Base-by-base conservation (phyloP, 139 green algal genomes). In the Chlamydomonas schloesseri region DNA sequence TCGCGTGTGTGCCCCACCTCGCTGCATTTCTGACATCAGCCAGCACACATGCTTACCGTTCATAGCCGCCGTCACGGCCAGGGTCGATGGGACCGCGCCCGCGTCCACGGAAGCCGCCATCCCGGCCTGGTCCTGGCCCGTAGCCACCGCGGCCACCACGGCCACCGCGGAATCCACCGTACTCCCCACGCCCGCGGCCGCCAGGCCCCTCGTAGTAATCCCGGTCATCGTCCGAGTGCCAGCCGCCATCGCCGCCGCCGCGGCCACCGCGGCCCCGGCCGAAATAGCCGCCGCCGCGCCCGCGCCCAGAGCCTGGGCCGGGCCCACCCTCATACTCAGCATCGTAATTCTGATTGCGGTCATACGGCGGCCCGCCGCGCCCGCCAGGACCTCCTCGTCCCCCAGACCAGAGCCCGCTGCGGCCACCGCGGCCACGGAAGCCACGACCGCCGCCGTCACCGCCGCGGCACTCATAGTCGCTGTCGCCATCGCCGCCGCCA, bases 51-150 rank as follows among this genome's bases (percentile, higher is more conserved):
- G 3, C 57, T 24, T 26, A 64, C 74, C 74, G 31, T 2, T 81
- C 55, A 34, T 81, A 80, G 73, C 47, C 74, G 20, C 70, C 55
- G 23, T 81, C 42, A 50, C 42, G 42, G 6, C 42, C 42, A 8
- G 42, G 42, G 42, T 8, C 42, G 42, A 50, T 13, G 42, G 78
- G 64, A 6, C 76, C 76, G 26, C 76, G 76, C 4, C 78, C 78
- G 23, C 78, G 78, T 29, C 78, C 78, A 29, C 78, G 78, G 67
- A 50, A 76, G 1, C 50, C 78, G n/a, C 26, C 50, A n/a, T 75
- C 78, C 42, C 42, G 42, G 8, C 42, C 42, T 8, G 42, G 42
- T 5, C 42, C 42, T 13, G 42, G 42, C 42, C 42, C 42, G 42
- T 50, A 50, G 42, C 42, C 42, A 3, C 65, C 78, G 21, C 65